Percentiles rank a stretch among this genome's conserved stretches.
phyloP scores from a whole-genome alignment of 331 rosid species.

The Acacia concinna region DNA sequence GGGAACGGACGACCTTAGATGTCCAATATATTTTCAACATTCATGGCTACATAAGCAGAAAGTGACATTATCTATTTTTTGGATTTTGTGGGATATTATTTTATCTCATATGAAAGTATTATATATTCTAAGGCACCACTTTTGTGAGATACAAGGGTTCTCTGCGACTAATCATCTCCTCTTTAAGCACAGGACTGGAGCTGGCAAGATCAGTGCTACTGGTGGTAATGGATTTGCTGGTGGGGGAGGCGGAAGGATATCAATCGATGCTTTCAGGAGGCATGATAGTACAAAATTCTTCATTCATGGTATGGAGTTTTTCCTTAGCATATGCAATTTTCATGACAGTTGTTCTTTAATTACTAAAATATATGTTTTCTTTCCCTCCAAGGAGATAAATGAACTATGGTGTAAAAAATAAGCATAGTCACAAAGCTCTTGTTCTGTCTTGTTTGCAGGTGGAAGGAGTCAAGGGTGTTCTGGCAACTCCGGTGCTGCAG shows the following conservation, averaged over 20 bases:
- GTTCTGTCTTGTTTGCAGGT: slow-evolving; percentile 52
- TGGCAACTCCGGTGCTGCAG: slow-evolving; percentile 91
- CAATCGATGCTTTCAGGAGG: slow-evolving; percentile 81
- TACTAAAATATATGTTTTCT: not conserved
- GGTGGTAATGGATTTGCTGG: slow-evolving; percentile 96
- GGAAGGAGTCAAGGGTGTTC: slow-evolving; percentile 84
- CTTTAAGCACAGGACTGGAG: slow-evolving; percentile 85
- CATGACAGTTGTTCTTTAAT: not conserved
- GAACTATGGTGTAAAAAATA: slow-evolving; percentile 3
- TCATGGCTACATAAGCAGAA: not conserved
- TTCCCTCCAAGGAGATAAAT: not conserved
- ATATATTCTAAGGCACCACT: not conserved
- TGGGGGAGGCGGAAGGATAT: slow-evolving; percentile 96
- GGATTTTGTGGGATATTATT: slow-evolving; percentile 11
- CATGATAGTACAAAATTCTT: slow-evolving; percentile 72
- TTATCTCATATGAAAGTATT: slow-evolving; percentile 15
- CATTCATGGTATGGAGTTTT: slow-evolving; percentile 60
- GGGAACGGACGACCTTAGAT: not conserved
- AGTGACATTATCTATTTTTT: not conserved
- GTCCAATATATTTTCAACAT: not conserved
- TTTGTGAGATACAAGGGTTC: slow-evolving; percentile 4
- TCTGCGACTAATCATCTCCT: slow-evolving; percentile 33
- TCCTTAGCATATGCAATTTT: slow-evolving; percentile 8
- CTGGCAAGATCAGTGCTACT: slow-evolving; percentile 72
- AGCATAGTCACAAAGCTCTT: slow-evolving; percentile 19